Percentiles rank a stretch among this genome's conserved stretches.
Evolutionary conservation across 805 yeast species (phyloP).

Genomic region (Teunomyces aglyptinius): DNA sequence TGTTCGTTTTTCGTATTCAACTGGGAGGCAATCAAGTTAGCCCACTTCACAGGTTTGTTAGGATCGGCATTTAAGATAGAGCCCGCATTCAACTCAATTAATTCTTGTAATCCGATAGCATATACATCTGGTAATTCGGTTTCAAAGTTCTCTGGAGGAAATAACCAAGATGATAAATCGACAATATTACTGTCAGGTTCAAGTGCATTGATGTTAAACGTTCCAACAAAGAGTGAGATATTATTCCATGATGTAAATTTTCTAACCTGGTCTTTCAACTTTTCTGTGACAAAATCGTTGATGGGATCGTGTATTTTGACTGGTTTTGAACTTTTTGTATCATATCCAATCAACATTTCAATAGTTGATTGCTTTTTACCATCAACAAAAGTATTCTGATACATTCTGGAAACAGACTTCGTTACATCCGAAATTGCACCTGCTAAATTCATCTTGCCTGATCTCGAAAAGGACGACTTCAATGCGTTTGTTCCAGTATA

Average conservation of each 20-base stretch:
- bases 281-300: conserved; percentile 73
- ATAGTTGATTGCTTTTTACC: conserved; percentile 86
- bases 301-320: conserved; percentile 86
- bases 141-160: conserved; percentile 55
- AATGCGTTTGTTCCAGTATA: conserved; percentile 76
- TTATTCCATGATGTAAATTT: conserved; percentile 61
- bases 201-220: conserved; percentile 84
- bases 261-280: conserved; percentile 47
- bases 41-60: conserved; percentile 80
- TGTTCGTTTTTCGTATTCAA: conserved; percentile 48
- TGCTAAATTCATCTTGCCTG: conserved; percentile 94
- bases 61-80: conserved; percentile 84
- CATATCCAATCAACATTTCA: conserved; percentile 80
- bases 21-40: conserved; percentile 57
- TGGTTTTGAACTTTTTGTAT: conserved; percentile 59
- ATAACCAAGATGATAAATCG: conserved; percentile 76
- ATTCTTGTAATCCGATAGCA: conserved; percentile 91
- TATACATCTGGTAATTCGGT: conserved; percentile 67
- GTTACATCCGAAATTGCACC: conserved; percentile 98
- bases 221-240: conserved; percentile 72
- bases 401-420: conserved; percentile 90
- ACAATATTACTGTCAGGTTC: conserved; percentile 39
- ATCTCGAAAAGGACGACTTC: conserved; percentile 89
- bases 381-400: conserved; percentile 94
- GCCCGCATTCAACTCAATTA: conserved; percentile 89